A percentile compares a stretch with the other conserved stretches of the same genome.
phyloP scores from a whole-genome alignment of 1,284 basidiomycete genomes.

The Erythrobasidium hasegawianum region DNA sequence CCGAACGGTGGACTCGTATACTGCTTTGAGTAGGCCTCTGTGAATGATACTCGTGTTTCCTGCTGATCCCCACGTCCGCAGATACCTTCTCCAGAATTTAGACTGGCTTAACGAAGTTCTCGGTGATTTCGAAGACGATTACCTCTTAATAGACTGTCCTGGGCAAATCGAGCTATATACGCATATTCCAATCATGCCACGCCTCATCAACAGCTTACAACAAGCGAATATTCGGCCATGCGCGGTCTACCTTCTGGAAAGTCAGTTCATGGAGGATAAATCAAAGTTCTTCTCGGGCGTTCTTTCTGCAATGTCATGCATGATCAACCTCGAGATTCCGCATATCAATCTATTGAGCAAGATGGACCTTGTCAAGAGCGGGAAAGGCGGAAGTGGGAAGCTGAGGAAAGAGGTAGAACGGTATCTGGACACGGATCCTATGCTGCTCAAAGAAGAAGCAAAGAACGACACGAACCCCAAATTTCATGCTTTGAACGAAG shows the following conservation, averaged over 20 bases:
- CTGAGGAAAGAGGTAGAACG: slow-evolving; percentile 67
- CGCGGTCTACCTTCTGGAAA: slow-evolving; percentile 88
- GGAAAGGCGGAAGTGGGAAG: slow-evolving; percentile 60
- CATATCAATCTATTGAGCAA: slow-evolving; percentile 99
- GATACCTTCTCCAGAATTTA: slow-evolving; percentile 92
- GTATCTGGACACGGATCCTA: slow-evolving; percentile 96
- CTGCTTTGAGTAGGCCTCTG: slow-evolving; percentile 89
- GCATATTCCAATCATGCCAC: slow-evolving; percentile 92
- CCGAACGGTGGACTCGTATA: slow-evolving; percentile 97
- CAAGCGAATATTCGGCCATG: slow-evolving; percentile 71
- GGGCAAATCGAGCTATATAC: slow-evolving; percentile 99
- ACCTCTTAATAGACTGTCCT: slow-evolving; percentile 96
- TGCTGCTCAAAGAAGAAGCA: slow-evolving; percentile 68
- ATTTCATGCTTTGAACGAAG: slow-evolving; percentile 89
- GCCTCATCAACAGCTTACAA: slow-evolving; percentile 64
- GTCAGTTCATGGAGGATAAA: slow-evolving; percentile 98
- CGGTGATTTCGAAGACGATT: slow-evolving; percentile 92
- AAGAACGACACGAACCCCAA: slow-evolving; percentile 69
- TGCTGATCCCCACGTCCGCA: slow-evolving; percentile 47
- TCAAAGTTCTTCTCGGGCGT: slow-evolving; percentile 99
- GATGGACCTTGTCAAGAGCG: slow-evolving; percentile 88
- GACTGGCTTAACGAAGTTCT: slow-evolving; percentile 99
- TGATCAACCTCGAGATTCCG: slow-evolving; percentile 94
- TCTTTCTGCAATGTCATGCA: slow-evolving; percentile 94
- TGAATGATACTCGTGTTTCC: background rate